Base-by-base conservation (phyloP, 2,329 filamentous ascomycete species). In the Microsporum canis region DNA sequence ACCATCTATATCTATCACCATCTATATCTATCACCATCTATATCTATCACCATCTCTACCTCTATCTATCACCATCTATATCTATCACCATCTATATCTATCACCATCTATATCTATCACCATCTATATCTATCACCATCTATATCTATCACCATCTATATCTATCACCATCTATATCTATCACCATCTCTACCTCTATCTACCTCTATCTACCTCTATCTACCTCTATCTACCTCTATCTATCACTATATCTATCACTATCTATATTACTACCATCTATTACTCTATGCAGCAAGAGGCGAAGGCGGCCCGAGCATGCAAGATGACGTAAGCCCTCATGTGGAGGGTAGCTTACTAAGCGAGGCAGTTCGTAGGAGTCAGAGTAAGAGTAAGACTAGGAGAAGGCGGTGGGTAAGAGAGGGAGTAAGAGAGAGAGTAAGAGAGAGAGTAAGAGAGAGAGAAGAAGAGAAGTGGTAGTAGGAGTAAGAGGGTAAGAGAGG, bases 111-210 rank as follows among this genome's bases (percentile, higher is more conserved):
- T n/a, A 34, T 45, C 38, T 33, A 7, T 23, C 12, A 6, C 14
- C 3, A 43, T 17, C n/a, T n/a, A n/a, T n/a, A 39, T 14, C 14
- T 39, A 23, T 23, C 17, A 23, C 17, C 1, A 23, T 23, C 17
- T 23, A 23, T 23, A 23, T n/a, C n/a, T n/a, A n/a, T 23, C 17
- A 23, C 17, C 1, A 23, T 23, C 17, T 23, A 23, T 23, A 76
- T 78, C 64, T 76, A 36, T 36, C 2, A 36, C 17, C 1, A 17
- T 17, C 17, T 23, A 23, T 23, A n/a, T n/a, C n/a, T n/a, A n/a
- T n/a, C n/a, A n/a, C n/a, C 6, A 23, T 23, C 12, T 45, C 12
- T 43, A 14, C n/a, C 2, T 47, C 17, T 29, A 29, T 29, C 39
- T 2, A 1, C 12, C 5, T 17, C 10, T 14, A 41, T 41, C 39